phyloP scores from a whole-genome alignment of 1,139 yeast genomes.

The Pichia sorboxylosa region DNA sequence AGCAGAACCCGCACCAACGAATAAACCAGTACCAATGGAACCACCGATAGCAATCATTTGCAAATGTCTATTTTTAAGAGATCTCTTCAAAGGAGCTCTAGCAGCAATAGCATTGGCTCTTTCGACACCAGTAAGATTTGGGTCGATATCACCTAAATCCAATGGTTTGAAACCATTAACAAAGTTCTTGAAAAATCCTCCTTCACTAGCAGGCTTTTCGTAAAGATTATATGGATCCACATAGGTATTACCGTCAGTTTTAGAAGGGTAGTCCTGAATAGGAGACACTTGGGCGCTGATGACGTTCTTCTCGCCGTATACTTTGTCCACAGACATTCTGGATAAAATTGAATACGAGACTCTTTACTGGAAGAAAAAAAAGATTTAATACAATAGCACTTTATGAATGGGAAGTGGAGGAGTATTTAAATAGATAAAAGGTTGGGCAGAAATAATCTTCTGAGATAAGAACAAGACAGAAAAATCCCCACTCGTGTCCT shows the following conservation, averaged over 20 bases:
- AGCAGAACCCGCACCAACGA: constrained; percentile 45
- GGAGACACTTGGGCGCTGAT: constrained; percentile 19
- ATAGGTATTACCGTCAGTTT: constrained; percentile 3
- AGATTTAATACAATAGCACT: too few relatives aligned
- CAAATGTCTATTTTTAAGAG: constrained; percentile 47
- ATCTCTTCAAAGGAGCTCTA: constrained; percentile 52
- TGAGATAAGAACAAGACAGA: too few relatives aligned
- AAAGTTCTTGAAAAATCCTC: constrained; percentile 15
- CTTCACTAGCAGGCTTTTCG: constrained; percentile 2
- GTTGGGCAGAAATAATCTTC: too few relatives aligned
- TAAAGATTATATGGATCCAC: constrained; percentile 7
- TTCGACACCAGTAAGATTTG: constrained; percentile 55
- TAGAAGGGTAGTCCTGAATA: constrained; percentile 5
- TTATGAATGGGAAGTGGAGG: too few relatives aligned
- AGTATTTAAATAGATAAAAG: too few relatives aligned
- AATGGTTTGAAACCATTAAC: constrained; percentile 23
- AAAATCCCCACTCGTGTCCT: too few relatives aligned
- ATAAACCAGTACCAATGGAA: constrained; percentile 62
- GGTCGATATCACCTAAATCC: constrained; percentile 43
- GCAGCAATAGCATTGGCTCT: constrained; percentile 57
- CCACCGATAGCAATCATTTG: constrained; percentile 64
- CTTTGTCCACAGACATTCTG: constrained; percentile 16
- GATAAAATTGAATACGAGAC: too few relatives aligned
- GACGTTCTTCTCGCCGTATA: constrained; percentile 14
- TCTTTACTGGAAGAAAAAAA: too few relatives aligned